A percentile compares a stretch with the other conserved stretches of the same genome.
phyloP scores from a whole-genome alignment of 1,284 basidiomycete genomes.

The Cryptococcus jaspeensis region DNA sequence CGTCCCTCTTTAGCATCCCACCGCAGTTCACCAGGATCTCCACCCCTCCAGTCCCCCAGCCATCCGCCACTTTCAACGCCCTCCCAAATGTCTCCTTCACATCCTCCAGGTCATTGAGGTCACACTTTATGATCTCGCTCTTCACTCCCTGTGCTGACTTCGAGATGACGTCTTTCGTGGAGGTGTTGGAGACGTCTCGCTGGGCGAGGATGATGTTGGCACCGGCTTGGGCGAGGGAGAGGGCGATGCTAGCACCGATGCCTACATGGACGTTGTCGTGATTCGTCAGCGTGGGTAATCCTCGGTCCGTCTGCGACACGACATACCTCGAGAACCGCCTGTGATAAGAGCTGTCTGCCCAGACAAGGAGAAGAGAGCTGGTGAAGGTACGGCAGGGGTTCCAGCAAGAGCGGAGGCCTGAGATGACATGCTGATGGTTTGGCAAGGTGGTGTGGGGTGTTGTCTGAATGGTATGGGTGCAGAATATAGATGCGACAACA shows the following conservation, averaged over 20 bases:
- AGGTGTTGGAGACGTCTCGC: slow-evolving; percentile 57
- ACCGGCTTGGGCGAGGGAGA: slow-evolving; percentile 58
- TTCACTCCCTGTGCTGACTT: neutral
- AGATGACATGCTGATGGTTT: no score
- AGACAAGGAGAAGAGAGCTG: slow-evolving; percentile 44
- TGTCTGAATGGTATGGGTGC: no score
- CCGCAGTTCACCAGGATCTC: slow-evolving; percentile 85
- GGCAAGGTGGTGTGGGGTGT: no score
- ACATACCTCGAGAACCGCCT: neutral
- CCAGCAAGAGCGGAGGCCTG: neutral
- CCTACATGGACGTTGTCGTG: slow-evolving; percentile 18
- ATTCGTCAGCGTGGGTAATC: neutral
- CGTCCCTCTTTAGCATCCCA: slow-evolving; percentile 61
- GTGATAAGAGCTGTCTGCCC: slow-evolving; percentile 45
- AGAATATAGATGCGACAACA: no score
- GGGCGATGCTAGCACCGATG: slow-evolving; percentile 38
- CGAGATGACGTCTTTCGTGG: slow-evolving; percentile 59
- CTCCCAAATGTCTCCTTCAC: slow-evolving; percentile 54
- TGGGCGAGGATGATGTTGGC: slow-evolving; percentile 74
- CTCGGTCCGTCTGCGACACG: neutral
- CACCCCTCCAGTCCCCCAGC: slow-evolving; percentile 56
- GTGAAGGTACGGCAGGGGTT: slow-evolving; percentile 11
- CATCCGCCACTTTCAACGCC: slow-evolving; percentile 12
- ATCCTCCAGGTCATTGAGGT: slow-evolving; percentile 65
- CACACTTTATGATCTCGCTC: slow-evolving; percentile 62